phyloP scores from a whole-genome alignment of 2,329 filamentous ascomycete species.

The Ophioceras dolichostomum region DNA sequence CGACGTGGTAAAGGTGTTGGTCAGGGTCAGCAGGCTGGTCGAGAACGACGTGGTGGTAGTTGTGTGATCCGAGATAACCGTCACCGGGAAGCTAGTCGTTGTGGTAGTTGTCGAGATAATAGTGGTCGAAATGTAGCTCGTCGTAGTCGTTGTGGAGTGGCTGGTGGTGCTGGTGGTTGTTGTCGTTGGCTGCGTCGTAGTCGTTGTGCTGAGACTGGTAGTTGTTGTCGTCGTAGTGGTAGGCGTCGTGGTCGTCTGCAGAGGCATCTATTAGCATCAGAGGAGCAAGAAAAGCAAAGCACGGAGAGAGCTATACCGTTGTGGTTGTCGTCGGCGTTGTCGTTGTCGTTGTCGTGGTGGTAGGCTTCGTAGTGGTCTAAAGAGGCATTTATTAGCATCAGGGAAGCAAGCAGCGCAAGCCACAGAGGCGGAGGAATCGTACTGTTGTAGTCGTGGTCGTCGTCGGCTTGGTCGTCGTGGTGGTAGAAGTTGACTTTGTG shows the following conservation, averaged over 20 bases:
- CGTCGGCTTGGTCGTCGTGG: constrained; percentile 1
- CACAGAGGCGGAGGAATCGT: no score
- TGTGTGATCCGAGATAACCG: neutral
- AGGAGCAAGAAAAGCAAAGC: no score
- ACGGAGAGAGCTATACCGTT: no score
- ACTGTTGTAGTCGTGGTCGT: constrained; percentile 4
- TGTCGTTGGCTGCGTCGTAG: neutral
- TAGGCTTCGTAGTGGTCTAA: neutral
- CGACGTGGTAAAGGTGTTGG: neutral
- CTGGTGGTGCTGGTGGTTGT: neutral
- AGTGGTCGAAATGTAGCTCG: neutral
- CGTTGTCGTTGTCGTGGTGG: neutral
- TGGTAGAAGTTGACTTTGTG: constrained; percentile 2
- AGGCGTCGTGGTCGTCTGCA: neutral
- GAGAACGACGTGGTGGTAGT: neutral
- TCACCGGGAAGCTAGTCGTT: neutral
- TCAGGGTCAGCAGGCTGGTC: neutral
- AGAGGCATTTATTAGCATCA: no score
- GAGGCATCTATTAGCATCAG: no score
- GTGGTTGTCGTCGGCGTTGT: neutral
- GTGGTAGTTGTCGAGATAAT: neutral
- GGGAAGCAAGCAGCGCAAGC: no score
- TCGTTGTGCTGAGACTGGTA: neutral
- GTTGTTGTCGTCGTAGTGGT: neutral
- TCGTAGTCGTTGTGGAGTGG: neutral